A percentile compares a stretch with the other conserved stretches of the same genome.
phyloP scores from a whole-genome alignment of 129 eudicot genomes.

The Pseudognaphalium luteoalbum region DNA sequence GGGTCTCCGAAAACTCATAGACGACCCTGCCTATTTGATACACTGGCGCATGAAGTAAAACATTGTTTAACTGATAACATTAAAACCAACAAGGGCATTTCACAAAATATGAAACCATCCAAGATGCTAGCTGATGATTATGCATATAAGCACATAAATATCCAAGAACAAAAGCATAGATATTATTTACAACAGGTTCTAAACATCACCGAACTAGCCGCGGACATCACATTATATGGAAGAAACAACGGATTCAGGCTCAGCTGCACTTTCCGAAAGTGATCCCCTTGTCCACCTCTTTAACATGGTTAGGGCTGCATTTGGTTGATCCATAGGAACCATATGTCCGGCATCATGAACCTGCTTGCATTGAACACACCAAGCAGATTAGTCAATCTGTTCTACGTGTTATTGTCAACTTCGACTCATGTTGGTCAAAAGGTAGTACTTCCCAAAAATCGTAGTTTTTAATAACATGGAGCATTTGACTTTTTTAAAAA shows the following conservation, averaged over 20 bases:
- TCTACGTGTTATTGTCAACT: neutral
- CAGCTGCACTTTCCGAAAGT: conserved; percentile 43
- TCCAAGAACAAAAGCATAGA: conserved; percentile 11
- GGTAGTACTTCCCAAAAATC: neutral
- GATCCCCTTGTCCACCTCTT: conserved; percentile 76
- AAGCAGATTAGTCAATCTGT: neutral
- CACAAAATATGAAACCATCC: conserved; percentile 23
- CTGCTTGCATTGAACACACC: conserved; percentile 37
- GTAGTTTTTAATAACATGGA: neutral
- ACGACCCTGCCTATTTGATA: too few species aligned
- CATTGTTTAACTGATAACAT: neutral
- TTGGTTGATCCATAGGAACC: conserved; percentile 99
- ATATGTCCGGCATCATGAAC: conserved; percentile 95
- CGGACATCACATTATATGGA: conserved; percentile 40
- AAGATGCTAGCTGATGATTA: conserved; percentile 1
- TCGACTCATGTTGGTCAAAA: conserved; percentile 15
- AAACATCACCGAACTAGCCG: conserved; percentile 10
- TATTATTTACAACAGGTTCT: neutral
- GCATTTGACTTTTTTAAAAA: neutral
- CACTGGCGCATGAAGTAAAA: neutral
- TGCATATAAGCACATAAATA: conserved; percentile 17
- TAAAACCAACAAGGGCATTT: conserved; percentile 7
- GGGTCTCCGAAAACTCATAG: too few species aligned
- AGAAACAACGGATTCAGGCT: conserved; percentile 44
- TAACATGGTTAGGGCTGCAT: conserved; percentile 83